phyloP scores from a whole-genome alignment of 345 rosid species.

The Turritis glabra region DNA sequence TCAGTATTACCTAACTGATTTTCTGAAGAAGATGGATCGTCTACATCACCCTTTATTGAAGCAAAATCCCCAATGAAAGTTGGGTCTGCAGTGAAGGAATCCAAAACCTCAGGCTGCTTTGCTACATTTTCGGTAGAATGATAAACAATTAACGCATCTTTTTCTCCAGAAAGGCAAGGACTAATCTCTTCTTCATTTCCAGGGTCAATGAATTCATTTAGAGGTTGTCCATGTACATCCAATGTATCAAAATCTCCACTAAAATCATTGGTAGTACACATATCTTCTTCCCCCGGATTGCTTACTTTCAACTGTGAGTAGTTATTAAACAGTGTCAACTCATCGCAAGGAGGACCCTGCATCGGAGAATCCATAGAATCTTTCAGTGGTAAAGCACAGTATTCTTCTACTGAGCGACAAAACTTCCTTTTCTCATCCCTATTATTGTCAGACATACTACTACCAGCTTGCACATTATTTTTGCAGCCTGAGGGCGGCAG shows the following conservation, averaged over 20 bases:
- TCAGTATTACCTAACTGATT: background rate
- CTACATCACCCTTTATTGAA: conserved; percentile 32
- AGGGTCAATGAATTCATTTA: conserved; percentile 29
- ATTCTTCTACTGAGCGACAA: conserved; percentile 19
- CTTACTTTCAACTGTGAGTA: conserved; percentile 20
- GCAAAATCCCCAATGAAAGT: conserved; percentile 19
- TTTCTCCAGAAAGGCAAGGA: conserved; percentile 15
- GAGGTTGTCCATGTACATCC: conserved; percentile 33
- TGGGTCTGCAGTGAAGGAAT: conserved; percentile 29
- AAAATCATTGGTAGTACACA: conserved; percentile 25
- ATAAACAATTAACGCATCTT: conserved; percentile 28
- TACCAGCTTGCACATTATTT: conserved; percentile 26
- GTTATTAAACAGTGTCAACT: conserved; percentile 30
- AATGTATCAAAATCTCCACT: conserved; percentile 7
- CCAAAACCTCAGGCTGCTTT: conserved; percentile 33
- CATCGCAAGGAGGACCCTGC: conserved; percentile 29
- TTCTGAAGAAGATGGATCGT: conserved; percentile 34
- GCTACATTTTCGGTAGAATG: conserved; percentile 29
- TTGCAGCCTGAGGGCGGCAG: conserved; percentile 27
- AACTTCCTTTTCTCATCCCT: conserved; percentile 29
- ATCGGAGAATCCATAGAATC: conserved; percentile 24
- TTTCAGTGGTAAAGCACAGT: conserved; percentile 11
- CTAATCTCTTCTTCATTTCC: conserved; percentile 25
- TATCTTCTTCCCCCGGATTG: conserved; percentile 30
- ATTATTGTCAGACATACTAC: conserved; percentile 18